Percentiles rank a stretch among this genome's conserved stretches.
Evolutionary conservation across 768 basidiomycete species (phyloP).

Genomic region (Boletus subcaerulescens): DNA sequence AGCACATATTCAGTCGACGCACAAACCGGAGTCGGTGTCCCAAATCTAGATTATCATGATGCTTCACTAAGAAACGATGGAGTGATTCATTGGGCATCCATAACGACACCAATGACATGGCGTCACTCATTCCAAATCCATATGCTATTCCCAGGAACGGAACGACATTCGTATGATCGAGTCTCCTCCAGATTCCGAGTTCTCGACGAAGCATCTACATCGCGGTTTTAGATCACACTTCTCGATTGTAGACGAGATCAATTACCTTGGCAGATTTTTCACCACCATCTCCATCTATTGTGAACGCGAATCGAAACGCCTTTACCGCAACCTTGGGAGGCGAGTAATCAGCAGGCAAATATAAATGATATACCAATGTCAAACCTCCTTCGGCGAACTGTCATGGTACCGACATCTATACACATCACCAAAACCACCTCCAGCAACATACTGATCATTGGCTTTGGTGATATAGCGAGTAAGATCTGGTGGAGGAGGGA

Average conservation of each 20-base stretch:
- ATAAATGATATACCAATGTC: not conserved
- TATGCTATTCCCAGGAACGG: slow-evolving; percentile 15
- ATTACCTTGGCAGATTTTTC: not conserved
- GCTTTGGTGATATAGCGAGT: not conserved
- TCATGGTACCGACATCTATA: not conserved
- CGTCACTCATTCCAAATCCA: slow-evolving; percentile 21
- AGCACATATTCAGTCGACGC: not conserved
- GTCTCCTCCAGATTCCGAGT: slow-evolving; percentile 27
- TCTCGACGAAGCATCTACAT: slow-evolving; percentile 24
- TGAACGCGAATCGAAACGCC: slow-evolving; percentile 7
- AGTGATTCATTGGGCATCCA: slow-evolving; percentile 31
- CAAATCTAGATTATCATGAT: not conserved
- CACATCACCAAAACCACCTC: slow-evolving; percentile 3
- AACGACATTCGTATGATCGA: slow-evolving; percentile 25
- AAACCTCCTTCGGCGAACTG: not conserved
- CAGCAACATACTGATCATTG: not conserved
- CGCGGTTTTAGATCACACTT: fast-evolving
- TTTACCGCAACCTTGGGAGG: slow-evolving; percentile 21
- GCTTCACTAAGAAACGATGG: slow-evolving; percentile 9
- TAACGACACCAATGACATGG: slow-evolving; percentile 27
- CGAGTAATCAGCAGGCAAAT: too few species aligned
- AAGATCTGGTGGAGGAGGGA: slow-evolving; percentile 1
- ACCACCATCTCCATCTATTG: not conserved
- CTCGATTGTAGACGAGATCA: not conserved
- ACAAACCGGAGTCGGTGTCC: slow-evolving; percentile 12